Evolutionary conservation across 495 filamentous ascomycete genomes (phyloP).

Genomic region (Elaphomyces granulatus): DNA sequence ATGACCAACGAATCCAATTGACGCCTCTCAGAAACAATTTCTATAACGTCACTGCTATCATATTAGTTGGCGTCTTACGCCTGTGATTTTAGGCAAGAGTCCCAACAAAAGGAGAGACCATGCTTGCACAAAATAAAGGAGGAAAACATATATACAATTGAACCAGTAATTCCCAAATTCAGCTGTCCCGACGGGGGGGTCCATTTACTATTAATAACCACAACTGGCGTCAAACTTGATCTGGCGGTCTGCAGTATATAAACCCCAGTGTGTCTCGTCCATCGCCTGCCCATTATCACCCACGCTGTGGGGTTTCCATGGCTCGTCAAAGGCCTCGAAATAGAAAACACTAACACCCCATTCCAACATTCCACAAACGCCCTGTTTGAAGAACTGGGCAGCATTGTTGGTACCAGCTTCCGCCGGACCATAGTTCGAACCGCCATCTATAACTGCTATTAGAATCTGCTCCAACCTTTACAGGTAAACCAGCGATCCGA

Average conservation of each 20-base stretch:
- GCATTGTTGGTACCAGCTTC: conserved; percentile 48
- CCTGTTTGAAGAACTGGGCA: conserved; percentile 45
- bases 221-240: too few relatives aligned
- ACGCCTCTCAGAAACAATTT: too few relatives aligned
- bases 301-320: conserved; percentile 58
- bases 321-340: conserved; percentile 74
- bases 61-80: too few relatives aligned
- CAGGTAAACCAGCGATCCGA: not conserved
- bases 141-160: too few relatives aligned
- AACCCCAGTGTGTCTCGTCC: conserved; percentile 69
- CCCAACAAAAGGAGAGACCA: too few relatives aligned
- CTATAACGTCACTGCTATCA: too few relatives aligned
- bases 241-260: conserved; percentile 46
- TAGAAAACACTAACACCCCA: conserved; percentile 70
- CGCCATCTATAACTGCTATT: conserved; percentile 28
- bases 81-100: too few relatives aligned
- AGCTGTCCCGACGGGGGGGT: too few relatives aligned
- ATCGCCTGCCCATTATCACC: conserved; percentile 52
- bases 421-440: conserved; percentile 49
- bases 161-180: too few relatives aligned
- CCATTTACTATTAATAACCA: too few relatives aligned
- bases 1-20: too few relatives aligned
- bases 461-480: not conserved
- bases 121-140: too few relatives aligned
- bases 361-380: conserved; percentile 54